phyloP scores from a whole-genome alignment of 495 filamentous ascomycete genomes.

The Geoglossum glabrum region DNA sequence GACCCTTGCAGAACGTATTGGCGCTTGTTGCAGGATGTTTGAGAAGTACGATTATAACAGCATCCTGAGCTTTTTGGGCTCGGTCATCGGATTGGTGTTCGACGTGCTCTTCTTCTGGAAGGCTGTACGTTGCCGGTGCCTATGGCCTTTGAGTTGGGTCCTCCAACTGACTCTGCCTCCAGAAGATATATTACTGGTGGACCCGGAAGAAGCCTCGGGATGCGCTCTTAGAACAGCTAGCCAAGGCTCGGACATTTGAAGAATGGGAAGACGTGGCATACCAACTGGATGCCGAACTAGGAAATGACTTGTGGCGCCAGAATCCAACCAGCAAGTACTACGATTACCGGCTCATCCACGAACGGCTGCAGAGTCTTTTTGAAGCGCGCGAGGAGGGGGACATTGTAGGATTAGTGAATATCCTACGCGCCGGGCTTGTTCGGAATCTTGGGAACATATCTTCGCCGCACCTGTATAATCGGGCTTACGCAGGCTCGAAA shows the following conservation, averaged over 20 bases:
- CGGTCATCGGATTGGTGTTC: constrained; percentile 32
- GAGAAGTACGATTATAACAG: too few relatives aligned
- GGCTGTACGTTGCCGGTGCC: constrained; percentile 6
- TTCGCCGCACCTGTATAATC: constrained; percentile 61
- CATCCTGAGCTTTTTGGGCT: constrained; percentile 21
- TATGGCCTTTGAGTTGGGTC: not conserved
- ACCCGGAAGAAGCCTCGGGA: constrained; percentile 30
- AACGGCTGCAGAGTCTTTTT: constrained; percentile 50
- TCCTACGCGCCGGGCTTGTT: constrained; percentile 70
- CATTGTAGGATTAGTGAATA: constrained; percentile 50
- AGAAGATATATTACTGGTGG: constrained; percentile 38
- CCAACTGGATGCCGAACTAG: constrained; percentile 56
- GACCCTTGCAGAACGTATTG: too few relatives aligned
- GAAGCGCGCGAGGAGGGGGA: constrained; percentile 59
- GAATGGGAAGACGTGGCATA: constrained; percentile 70
- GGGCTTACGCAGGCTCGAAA: constrained; percentile 78
- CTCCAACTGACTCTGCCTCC: not conserved
- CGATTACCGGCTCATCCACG: constrained; percentile 72
- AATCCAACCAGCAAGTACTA: constrained; percentile 67
- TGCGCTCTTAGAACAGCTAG: constrained; percentile 34
- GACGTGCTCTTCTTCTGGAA: constrained; percentile 48
- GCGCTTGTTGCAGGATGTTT: too few relatives aligned
- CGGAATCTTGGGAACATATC: constrained; percentile 86
- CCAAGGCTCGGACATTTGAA: constrained; percentile 46
- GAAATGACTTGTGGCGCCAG: constrained; percentile 72